Evolutionary conservation across 2,329 filamentous ascomycete species (phyloP).

Genomic region (Alternaria metachromatica): DNA sequence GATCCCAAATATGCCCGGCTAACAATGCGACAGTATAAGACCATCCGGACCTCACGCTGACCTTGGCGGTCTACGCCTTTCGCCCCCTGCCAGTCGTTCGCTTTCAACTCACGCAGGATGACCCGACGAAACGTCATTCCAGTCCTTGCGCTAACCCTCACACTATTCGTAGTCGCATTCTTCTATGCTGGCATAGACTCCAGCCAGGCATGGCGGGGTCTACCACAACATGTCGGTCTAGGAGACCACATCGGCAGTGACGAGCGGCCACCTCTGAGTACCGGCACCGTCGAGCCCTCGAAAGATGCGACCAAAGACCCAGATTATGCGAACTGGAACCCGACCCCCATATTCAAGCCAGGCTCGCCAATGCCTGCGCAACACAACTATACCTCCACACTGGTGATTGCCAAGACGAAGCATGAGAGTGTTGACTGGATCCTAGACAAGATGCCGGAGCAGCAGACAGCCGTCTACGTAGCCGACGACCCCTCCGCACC

Average conservation of each 20-base stretch:
- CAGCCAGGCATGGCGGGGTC: constrained; percentile 44
- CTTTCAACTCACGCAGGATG: constrained; percentile 24
- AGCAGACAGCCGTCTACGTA: constrained; percentile 59
- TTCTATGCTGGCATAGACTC: constrained; percentile 46
- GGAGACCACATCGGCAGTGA: constrained; percentile 43
- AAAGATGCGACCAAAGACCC: constrained; percentile 28
- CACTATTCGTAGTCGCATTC: constrained; percentile 48
- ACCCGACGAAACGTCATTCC: constrained; percentile 39
- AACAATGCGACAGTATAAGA: constrained; percentile 5
- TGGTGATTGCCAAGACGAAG: constrained; percentile 62
- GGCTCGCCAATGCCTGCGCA: constrained; percentile 50
- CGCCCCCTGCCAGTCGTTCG: constrained; percentile 1
- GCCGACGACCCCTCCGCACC: constrained; percentile 57
- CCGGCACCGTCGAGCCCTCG: constrained; percentile 8
- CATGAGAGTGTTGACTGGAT: constrained; percentile 63
- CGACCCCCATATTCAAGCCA: constrained; percentile 40
- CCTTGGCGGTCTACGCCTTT: neutral
- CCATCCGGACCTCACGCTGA: neutral
- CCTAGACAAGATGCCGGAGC: constrained; percentile 57
- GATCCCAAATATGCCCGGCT: neutral
- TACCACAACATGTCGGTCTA: constrained; percentile 52
- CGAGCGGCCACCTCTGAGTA: constrained; percentile 13
- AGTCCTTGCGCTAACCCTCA: constrained; percentile 36
- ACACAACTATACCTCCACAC: constrained; percentile 59
- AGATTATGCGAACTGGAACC: constrained; percentile 48